A percentile compares a stretch with the other conserved stretches of the same genome.
Conservation (phyloP, 208 protist species). For the Crithidia brevicula region DNA sequence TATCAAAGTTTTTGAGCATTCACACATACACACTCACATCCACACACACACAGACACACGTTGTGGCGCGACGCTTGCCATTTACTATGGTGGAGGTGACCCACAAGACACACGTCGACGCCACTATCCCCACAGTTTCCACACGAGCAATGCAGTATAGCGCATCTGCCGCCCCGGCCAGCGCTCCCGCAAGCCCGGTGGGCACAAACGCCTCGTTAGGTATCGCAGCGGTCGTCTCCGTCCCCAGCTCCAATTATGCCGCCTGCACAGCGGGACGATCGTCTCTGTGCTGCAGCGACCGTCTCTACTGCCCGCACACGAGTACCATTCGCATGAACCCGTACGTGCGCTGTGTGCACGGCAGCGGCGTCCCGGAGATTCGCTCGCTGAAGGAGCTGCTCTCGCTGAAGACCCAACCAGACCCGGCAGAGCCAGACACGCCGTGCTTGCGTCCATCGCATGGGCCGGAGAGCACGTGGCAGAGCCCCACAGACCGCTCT, state of each 20-base stretch:
- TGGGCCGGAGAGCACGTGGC: conserved; percentile 12
- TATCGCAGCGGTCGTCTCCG: too few species aligned
- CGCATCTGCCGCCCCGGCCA: not conserved
- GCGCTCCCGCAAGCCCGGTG: not conserved
- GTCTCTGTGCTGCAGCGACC: conserved; percentile 2
- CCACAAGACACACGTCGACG: not conserved
- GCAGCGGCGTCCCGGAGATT: conserved; percentile 41
- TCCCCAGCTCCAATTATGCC: too few species aligned
- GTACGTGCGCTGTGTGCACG: conserved; percentile 64
- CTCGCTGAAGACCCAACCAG: conserved; percentile 14
- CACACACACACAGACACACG: conserved; percentile 2
- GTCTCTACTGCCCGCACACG: conserved; percentile 19
- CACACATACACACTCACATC: too few species aligned
- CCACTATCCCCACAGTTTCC: not conserved
- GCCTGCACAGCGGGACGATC: too few species aligned
- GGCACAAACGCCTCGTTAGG: too few species aligned
- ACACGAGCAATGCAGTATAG: not conserved
- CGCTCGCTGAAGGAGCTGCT: conserved; percentile 63
- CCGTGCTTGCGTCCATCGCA: conserved; percentile 44
- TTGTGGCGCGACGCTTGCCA: not conserved
- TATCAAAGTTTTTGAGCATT: too few species aligned
- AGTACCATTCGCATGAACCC: conserved; percentile 57
- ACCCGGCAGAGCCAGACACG: conserved; percentile 52
- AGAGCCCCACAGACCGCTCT: not conserved
- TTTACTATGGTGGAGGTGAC: conserved; percentile 7